Evolutionary conservation across 257 asterid species (phyloP).

Genomic region (Cynanchum wilfordii): DNA sequence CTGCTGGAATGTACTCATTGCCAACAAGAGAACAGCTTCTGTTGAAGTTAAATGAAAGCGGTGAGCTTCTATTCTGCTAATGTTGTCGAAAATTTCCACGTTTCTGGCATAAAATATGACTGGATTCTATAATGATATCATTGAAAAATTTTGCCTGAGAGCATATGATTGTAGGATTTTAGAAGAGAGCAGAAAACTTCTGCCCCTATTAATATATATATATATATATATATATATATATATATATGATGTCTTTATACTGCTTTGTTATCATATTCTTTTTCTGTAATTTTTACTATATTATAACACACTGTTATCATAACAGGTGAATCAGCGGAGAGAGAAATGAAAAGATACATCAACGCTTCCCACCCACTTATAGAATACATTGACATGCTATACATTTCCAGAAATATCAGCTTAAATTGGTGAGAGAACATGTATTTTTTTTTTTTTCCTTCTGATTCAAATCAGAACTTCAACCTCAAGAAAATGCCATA

Average conservation of each 20-base stretch:
- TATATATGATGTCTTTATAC: too few relatives aligned
- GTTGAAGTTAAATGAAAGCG: conserved; percentile 66
- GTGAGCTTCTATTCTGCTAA: conserved; percentile 35
- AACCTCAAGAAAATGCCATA: not conserved
- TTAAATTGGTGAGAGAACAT: conserved; percentile 94
- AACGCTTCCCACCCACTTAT: conserved; percentile 71
- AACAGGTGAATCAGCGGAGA: conserved; percentile 70
- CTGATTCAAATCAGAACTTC: not conserved
- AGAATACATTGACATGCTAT: conserved; percentile 70
- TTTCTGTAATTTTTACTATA: too few relatives aligned
- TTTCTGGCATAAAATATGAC: not conserved
- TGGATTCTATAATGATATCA: too few relatives aligned
- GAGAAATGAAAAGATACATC: conserved; percentile 75
- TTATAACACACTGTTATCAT: not conserved
- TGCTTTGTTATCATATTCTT: not conserved
- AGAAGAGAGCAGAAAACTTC: not conserved
- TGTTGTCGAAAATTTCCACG: not conserved
- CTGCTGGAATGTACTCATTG: conserved; percentile 96
- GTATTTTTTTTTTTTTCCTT: too few relatives aligned
- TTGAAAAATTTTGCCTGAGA: not conserved
- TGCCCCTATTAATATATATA: not conserved
- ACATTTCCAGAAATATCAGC: conserved; percentile 53
- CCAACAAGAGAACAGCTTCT: conserved; percentile 89
- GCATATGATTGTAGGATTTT: not conserved
- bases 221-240: not conserved